A percentile compares a stretch with the other conserved stretches of the same genome.
Evolutionary conservation across 345 rosid genomes (phyloP).

Genomic region (Populus alba): DNA sequence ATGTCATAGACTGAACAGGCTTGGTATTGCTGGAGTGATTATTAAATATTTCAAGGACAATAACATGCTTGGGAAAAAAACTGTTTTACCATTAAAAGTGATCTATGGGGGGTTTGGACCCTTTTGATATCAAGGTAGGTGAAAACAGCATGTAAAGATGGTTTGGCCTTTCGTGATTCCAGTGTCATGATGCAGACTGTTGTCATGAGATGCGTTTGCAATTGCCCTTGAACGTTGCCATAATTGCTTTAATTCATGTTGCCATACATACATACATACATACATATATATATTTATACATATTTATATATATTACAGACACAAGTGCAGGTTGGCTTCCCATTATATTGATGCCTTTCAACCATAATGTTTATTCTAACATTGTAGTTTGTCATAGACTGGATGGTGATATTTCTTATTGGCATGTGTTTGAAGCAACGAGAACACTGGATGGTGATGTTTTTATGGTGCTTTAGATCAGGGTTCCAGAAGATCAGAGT

Average conservation of each 20-base stretch:
- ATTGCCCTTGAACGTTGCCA: background rate
- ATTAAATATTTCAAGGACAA: background rate
- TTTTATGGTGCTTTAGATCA: conserved; percentile 67
- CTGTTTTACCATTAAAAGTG: background rate
- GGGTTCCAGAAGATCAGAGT: conserved; percentile 61
- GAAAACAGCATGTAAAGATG: background rate
- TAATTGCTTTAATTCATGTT: no score
- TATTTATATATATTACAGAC: background rate
- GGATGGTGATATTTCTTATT: conserved; percentile 50
- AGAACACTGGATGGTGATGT: conserved; percentile 69
- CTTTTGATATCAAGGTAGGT: background rate
- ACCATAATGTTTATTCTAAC: conserved; percentile 14
- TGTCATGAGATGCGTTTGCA: background rate
- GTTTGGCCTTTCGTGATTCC: background rate
- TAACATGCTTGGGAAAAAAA: background rate
- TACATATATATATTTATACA: no score
- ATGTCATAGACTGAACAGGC: background rate
- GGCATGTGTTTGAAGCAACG: conserved; percentile 62
- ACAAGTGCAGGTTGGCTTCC: conserved; percentile 1
- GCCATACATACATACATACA: no score
- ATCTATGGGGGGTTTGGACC: background rate
- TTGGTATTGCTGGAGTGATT: no score
- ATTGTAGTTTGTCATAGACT: conserved; percentile 27
- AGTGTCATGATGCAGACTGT: background rate
- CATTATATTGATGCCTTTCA: conserved; percentile 2